Percentiles rank a stretch among this genome's conserved stretches.
Conservation (phyloP, 306 rosid species). For the Pterocarpus macrocarpus region DNA sequence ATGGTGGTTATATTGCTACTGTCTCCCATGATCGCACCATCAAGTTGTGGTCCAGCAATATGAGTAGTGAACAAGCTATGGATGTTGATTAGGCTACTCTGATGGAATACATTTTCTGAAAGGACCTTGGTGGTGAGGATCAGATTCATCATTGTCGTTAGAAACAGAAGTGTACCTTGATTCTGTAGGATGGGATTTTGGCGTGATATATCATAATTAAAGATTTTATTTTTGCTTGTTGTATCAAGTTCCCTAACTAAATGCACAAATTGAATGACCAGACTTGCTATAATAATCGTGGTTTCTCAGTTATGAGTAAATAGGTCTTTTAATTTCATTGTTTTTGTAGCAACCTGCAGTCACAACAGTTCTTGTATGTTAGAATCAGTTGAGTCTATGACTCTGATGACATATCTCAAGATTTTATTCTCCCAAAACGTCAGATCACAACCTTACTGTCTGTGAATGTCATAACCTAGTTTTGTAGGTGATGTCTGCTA, state of each 20-base stretch:
- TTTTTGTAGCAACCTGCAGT: no score
- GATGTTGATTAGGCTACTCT: slow-evolving; percentile 62
- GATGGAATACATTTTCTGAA: slow-evolving; percentile 31
- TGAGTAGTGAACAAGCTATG: slow-evolving; percentile 63
- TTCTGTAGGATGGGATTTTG: slow-evolving; percentile 28
- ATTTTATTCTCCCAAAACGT: neutral
- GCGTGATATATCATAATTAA: neutral
- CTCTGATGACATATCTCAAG: neutral
- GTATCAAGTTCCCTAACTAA: slow-evolving; percentile 1
- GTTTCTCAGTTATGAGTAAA: no score
- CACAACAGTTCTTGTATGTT: neutral
- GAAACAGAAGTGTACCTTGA: slow-evolving; percentile 29
- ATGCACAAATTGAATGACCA: neutral
- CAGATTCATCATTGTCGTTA: slow-evolving; percentile 24
- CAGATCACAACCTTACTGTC: neutral
- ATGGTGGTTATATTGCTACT: slow-evolving; percentile 77
- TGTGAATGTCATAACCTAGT: neutral
- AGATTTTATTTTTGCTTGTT: slow-evolving; percentile 3
- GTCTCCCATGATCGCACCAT: slow-evolving; percentile 87
- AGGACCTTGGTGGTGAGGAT: slow-evolving; percentile 24
- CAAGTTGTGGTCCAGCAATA: slow-evolving; percentile 80
- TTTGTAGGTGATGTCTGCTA: slow-evolving; percentile 3
- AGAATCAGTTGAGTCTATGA: neutral
- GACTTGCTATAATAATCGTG: no score
- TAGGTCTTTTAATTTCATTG: no score